Evolutionary conservation across 2,329 filamentous ascomycete genomes (phyloP), one percentile per base, ranked within the genome.

Genomic region (Botrytis tulipae): DNA sequence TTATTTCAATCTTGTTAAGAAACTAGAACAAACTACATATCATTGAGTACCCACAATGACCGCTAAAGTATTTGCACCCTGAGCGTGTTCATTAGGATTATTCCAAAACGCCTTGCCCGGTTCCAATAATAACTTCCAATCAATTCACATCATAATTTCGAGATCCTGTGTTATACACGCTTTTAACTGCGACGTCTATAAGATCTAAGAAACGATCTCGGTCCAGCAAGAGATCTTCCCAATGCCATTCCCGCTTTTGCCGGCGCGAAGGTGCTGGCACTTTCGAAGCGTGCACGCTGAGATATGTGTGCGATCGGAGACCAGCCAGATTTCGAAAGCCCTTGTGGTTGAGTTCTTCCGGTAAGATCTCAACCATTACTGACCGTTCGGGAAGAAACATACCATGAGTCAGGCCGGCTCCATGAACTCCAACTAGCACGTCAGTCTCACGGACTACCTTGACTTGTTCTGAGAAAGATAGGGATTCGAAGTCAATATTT

Each of bases 361-460:
- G 61, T 7, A 65, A n/a, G 20, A 65, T 65, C 61, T 65, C 61
- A 14, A 65, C 61, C 61, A 65, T 65, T 5, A 44, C 61, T 44
- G 61, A 65, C 14, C 40, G 5, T 32, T 65, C 40, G 16, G 61
- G 61, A n/a, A 65, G 61, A 65, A 65, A 65, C 1, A 65, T 65
- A 14, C 61, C 61, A 46, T 65, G 61, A 6, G 61, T 65, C 2
- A 46, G 4, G 8, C 61, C 61, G 16, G 40, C 61, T 22, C 61
- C 61, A 29, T 46, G 61, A 22, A 65, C 61, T 14, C 61, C 40
- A 3, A 65, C 61, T 5, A 65, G 61, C 22, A 65, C n/a, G 4
- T 65, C 61, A 32, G 61, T 65, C 8, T 65, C 61, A 3, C 40
- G 61, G n/a, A 65, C n/a, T 32, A 65, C 20, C 25, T 4, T 44